Evolutionary conservation across 192 early-diverging fungal species (phyloP).

Genomic region (Backusella australiensis): DNA sequence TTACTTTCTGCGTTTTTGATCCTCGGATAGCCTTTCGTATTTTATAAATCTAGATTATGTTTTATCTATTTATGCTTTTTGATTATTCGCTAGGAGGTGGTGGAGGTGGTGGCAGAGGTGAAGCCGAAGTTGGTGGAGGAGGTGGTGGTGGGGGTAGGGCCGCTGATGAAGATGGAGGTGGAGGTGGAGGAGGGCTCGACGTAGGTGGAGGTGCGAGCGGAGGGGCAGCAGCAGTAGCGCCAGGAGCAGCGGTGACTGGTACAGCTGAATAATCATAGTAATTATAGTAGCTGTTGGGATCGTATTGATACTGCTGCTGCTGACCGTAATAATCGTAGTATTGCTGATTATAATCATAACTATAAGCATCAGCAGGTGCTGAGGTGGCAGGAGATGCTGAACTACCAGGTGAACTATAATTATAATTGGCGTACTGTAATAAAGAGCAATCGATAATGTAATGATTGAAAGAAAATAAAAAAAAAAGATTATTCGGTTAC

Average conservation of each 20-base stretch:
- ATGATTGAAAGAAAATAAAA: not conserved
- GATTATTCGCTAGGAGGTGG: not conserved
- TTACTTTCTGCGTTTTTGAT: not conserved
- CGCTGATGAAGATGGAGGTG: not conserved
- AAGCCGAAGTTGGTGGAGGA: not conserved
- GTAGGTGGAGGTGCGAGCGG: not conserved
- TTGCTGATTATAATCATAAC: slow-evolving; percentile 26
- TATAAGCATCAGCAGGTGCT: not conserved
- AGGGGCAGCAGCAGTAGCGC: slow-evolving; percentile 10
- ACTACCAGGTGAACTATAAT: not conserved
- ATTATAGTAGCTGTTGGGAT: slow-evolving; percentile 19
- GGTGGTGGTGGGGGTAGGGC: slow-evolving; percentile 19
- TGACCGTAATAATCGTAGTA: slow-evolving; percentile 33
- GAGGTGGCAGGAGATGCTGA: not conserved
- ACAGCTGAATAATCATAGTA: slow-evolving; percentile 14
- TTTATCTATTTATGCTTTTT: not conserved
- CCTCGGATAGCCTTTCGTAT: not conserved
- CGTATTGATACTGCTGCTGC: slow-evolving; percentile 19
- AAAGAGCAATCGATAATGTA: not conserved
- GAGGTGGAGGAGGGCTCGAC: slow-evolving; percentile 5
- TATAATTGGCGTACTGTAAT: not conserved
- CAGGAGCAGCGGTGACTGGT: not conserved
- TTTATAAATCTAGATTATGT: not conserved
- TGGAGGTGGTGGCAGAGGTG: not conserved
- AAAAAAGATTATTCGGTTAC: not conserved